Evolutionary conservation across 2,329 filamentous ascomycete species (phyloP), one percentile per base, ranked within the genome.

Genomic region (Epichloe glyceriae): DNA sequence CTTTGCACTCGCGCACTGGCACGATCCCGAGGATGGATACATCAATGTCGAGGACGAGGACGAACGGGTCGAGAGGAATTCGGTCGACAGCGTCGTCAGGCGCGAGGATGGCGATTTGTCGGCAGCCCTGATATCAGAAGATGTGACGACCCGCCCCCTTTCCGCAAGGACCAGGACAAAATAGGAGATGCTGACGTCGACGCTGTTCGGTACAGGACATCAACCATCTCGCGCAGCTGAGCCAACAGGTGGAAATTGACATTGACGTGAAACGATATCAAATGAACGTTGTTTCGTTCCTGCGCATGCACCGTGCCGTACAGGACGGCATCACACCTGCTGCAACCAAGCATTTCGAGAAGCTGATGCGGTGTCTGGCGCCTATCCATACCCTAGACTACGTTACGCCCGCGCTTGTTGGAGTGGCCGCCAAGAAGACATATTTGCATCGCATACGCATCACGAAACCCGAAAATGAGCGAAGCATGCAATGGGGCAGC

Each of bases 401-500:
- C 64, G 82, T 88, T 5, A 89, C 90, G 0, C 91, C 93, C 0
- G 86, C 88, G 1, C 76, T 97, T 26, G 83, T 96, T 19, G 80
- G 76, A 7, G 73, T 98, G 44, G 93, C 93, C 5, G 83, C 85
- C 2, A 80, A 80, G 54, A 97, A 97, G 69, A 78, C 95, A 22
- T 98, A 95, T 62, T 75, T 85, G 17, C 93, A 98, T 68, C 83
- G 89, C 8, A 81, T 98, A 34, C 67, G 78, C 14, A 76, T 96
- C 50, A 80, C 85, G 0, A 67, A 70, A 1, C 76, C 87, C 1
- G 76, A 80, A 54, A 79, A 82, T 52, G 93, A 97, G 69, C 76
- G 89, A 46, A 96, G 89, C 64, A 77, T 95, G 72, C 88, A 95
- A 64, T 98, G 94, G 82, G 93, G 93, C 0, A 96, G 91, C 64